A percentile compares a stretch with the other conserved stretches of the same genome.
Evolutionary conservation across 2,329 filamentous ascomycete genomes (phyloP).

Genomic region (Aspergillus caelatus): DNA sequence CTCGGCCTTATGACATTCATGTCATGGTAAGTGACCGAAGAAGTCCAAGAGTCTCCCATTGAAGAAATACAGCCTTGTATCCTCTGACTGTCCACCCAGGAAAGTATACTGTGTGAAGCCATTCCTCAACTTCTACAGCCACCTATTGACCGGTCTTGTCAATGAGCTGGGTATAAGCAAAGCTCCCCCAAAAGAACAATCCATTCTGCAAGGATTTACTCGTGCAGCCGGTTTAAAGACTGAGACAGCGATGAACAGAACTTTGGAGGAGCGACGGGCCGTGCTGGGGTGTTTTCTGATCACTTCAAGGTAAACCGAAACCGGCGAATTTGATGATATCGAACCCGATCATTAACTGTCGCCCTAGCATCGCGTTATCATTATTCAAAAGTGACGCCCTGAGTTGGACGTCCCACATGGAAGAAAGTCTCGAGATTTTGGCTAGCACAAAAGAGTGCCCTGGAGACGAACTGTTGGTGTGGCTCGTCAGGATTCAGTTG

Average conservation of each 20-base stretch:
- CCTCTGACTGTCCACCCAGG: neutral
- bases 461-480: slow-evolving; percentile 53
- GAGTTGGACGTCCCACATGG: slow-evolving; percentile 62
- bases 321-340: neutral
- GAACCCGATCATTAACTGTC: neutral
- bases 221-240: neutral
- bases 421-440: slow-evolving; percentile 57
- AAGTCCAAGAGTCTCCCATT: neutral
- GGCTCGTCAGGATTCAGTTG: slow-evolving; percentile 25
- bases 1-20: slow-evolving; percentile 53
- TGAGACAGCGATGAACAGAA: slow-evolving; percentile 17
- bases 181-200: neutral
- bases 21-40: slow-evolving; percentile 42
- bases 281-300: slow-evolving; percentile 53
- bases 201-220: neutral
- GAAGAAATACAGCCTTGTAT: neutral
- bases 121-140: slow-evolving; percentile 9
- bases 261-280: slow-evolving; percentile 55
- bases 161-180: slow-evolving; percentile 20
- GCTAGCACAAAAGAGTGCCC: slow-evolving; percentile 49
- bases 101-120: neutral
- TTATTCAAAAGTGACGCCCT: slow-evolving; percentile 55
- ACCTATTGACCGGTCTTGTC: slow-evolving; percentile 17
- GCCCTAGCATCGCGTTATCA: slow-evolving; percentile 43
- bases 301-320: slow-evolving; percentile 38